Conservation (phyloP, 2,329 filamentous ascomycete species). For the Aaosphaeria pasadenensis region DNA sequence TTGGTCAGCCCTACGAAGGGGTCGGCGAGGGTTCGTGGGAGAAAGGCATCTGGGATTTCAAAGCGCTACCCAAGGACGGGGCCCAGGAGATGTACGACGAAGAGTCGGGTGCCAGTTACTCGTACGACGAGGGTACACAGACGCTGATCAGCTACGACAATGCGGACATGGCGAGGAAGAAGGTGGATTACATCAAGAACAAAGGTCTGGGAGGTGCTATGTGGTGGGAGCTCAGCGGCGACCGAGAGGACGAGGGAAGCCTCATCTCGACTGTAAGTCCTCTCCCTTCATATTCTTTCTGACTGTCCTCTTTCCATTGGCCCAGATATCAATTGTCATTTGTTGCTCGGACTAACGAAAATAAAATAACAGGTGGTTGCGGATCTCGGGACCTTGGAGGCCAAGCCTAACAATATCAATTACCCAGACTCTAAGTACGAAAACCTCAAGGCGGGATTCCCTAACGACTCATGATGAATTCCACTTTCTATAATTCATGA, state of each 20-base stretch:
- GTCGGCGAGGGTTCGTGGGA: slow-evolving; percentile 82
- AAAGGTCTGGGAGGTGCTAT: slow-evolving; percentile 79
- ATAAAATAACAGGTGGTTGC: slow-evolving; percentile 27
- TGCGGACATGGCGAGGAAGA: slow-evolving; percentile 62
- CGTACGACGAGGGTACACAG: slow-evolving; percentile 62
- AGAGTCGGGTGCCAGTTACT: slow-evolving; percentile 69
- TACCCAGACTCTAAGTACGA: slow-evolving; percentile 55
- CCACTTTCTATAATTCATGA: no score
- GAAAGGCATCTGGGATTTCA: slow-evolving; percentile 73
- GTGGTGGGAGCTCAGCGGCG: slow-evolving; percentile 92
- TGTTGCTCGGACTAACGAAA: neutral
- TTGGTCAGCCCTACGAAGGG: slow-evolving; percentile 66
- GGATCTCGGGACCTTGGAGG: slow-evolving; percentile 46
- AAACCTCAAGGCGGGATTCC: slow-evolving; percentile 48
- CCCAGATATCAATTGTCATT: no score
- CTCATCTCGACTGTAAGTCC: slow-evolving; percentile 51
- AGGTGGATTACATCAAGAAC: slow-evolving; percentile 68
- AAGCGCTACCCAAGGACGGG: slow-evolving; percentile 70
- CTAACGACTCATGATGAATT: neutral
- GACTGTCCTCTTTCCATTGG: no score
- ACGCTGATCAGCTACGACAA: slow-evolving; percentile 78
- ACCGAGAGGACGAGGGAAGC: slow-evolving; percentile 62
- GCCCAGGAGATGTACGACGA: slow-evolving; percentile 63
- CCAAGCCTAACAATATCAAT: slow-evolving; percentile 41
- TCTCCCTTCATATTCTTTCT: neutral